phyloP scores from a whole-genome alignment of 371 early-diverging fungal genomes.

The Mucor velutinosus region DNA sequence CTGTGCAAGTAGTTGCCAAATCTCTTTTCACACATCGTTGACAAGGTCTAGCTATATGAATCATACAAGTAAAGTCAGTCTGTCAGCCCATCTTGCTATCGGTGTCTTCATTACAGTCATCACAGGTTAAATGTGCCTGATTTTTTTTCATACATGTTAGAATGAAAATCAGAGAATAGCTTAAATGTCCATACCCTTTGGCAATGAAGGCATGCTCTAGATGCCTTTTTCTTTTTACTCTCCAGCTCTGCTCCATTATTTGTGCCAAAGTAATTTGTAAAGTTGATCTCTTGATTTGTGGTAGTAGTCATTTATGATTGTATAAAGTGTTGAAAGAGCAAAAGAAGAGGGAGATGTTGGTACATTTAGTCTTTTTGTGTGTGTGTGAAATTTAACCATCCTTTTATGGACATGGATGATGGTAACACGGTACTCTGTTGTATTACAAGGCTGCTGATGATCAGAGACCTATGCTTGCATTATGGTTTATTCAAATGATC shows the following conservation, averaged over 20 bases:
- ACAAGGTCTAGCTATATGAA: constrained; percentile 70
- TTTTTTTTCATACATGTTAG: neutral
- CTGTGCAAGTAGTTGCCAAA: constrained; percentile 68
- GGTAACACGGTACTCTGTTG: neutral
- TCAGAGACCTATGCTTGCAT: neutral
- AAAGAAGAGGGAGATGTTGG: neutral
- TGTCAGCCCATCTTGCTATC: neutral
- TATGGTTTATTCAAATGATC: too few relatives aligned
- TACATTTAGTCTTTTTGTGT: neutral
- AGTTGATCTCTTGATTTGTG: constrained; percentile 8
- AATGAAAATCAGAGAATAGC: too few relatives aligned
- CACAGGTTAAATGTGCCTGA: constrained; percentile 62
- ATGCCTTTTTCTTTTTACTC: constrained; percentile 35
- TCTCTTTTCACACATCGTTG: constrained; percentile 77
- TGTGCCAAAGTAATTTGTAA: constrained; percentile 5
- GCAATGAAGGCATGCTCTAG: constrained; percentile 51
- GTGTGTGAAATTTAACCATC: neutral
- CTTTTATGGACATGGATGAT: neutral
- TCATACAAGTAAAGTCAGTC: neutral
- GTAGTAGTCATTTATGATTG: constrained; percentile 1
- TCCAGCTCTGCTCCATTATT: neutral
- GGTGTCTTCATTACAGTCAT: constrained; percentile 57
- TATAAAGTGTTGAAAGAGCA: neutral
- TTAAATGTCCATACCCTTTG: constrained; percentile 36
- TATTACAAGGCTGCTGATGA: neutral